Base-by-base conservation (phyloP, 2,329 filamentous ascomycete genomes). In the Neoscytalidium dimidiatum region DNA sequence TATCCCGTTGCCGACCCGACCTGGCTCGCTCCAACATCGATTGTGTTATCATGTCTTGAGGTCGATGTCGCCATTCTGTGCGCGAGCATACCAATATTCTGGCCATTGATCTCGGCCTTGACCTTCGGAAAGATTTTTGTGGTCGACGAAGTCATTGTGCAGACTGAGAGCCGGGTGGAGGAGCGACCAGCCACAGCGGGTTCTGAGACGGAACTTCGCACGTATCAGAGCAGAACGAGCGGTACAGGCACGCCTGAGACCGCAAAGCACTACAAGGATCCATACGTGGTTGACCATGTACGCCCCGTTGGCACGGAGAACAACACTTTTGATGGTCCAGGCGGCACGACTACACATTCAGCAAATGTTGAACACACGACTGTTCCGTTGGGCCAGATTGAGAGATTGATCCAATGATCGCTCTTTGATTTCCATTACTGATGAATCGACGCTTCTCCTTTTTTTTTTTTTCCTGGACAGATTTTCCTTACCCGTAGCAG, bases 11-110 rank as follows among this genome's bases (percentile, higher is more conserved):
- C 72, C 33, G 75, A 78, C 66, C 71, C 72, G 62, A 69, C 74
- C 5, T 77, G 68, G 66, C 52, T 73, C 56, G 72, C 71, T 0
- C 72, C 75, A 1, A 51, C 71, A 8, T 67, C 76, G 17, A 31
- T 67, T 48, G 70, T 77, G 31, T 73, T 77, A 66, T 75, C 73
- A 46, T 70, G 73, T 28, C 74, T 78, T 61, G 76, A 78, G 67
- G 69, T 77, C 69, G 73, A 77, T 67, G 70, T 78, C 48, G 75
- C 75, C 46, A 78, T 78, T 48, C 69, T 77, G 3, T 73, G 71
- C 46, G 76, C 75, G 19, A 75, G 72, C 0, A 74, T 78, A 33
- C 76, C 76, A 23, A 75, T 77, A 48, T 78, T 78, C 71, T 78
- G 75, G 75, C 76, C 76, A 13, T 66, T 72, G 38, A 73, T 78